Percentiles rank a stretch among this genome's conserved stretches.
These are phyloP conservation scores for Diaporthe citri DNA, from an alignment of 2,329 filamentous ascomycete species.

Conservation along the genomic window DNA sequence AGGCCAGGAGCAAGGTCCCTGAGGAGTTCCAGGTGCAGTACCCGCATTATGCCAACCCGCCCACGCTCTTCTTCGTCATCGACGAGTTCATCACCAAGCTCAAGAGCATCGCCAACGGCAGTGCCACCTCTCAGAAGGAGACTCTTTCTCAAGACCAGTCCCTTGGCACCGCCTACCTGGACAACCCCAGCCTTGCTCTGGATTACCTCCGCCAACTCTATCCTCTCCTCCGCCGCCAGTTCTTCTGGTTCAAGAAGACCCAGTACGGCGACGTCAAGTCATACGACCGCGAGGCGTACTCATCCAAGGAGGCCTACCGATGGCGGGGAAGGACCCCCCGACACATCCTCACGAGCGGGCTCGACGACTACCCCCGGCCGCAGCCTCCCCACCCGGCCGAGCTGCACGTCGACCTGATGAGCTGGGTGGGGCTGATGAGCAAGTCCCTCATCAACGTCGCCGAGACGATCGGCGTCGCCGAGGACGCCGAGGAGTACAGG, in stretches of 20 bases:
- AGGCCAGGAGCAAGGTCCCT: constrained; percentile 95
- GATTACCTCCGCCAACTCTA: constrained; percentile 83
- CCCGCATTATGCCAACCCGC: constrained; percentile 96
- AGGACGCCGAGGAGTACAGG: constrained; percentile 81
- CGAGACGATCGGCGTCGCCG: constrained; percentile 76
- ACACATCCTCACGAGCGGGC: constrained; percentile 91
- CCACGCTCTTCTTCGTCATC: constrained; percentile 91
- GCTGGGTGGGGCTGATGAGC: constrained; percentile 98
- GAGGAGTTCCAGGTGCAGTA: constrained; percentile 95
- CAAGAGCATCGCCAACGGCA: constrained; percentile 64
- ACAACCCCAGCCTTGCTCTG: constrained; percentile 75
- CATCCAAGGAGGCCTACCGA: constrained; percentile 90
- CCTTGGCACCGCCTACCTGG: constrained; percentile 73
- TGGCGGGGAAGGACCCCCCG: constrained; percentile 91
- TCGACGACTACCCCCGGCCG: constrained; percentile 95
- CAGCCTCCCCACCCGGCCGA: constrained; percentile 96
- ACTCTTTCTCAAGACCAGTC: constrained; percentile 56
- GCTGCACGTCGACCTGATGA: constrained; percentile 93
- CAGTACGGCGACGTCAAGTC: constrained; percentile 90
- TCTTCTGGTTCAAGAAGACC: constrained; percentile 94
- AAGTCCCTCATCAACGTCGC: constrained; percentile 87
- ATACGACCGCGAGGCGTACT: constrained; percentile 91
- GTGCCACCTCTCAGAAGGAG: constrained; percentile 57
- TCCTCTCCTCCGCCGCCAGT: constrained; percentile 88
- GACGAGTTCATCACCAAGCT: constrained; percentile 87